Conservation (phyloP, 805 yeast species). For the Cyberlindnera subsufficiens region DNA sequence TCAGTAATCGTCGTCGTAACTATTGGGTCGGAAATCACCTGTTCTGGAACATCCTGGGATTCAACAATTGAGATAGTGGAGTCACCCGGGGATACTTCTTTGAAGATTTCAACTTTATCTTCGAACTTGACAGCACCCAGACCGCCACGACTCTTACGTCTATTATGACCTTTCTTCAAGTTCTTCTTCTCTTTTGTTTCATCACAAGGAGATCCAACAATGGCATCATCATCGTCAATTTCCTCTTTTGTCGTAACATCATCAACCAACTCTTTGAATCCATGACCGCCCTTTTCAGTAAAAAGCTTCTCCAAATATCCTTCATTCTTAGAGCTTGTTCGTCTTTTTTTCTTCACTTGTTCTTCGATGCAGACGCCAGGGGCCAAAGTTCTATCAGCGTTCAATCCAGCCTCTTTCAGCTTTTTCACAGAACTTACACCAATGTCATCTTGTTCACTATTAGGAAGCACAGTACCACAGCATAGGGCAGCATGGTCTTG, state of each 20-base stretch:
- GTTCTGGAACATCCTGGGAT: too few species aligned
- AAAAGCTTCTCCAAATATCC: constrained; percentile 15
- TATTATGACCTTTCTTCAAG: constrained; percentile 17
- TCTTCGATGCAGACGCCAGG: constrained; percentile 18
- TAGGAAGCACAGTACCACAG: constrained; percentile 54
- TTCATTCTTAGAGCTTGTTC: constrained; percentile 6
- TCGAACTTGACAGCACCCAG: constrained; percentile 21
- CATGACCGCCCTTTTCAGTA: constrained; percentile 4
- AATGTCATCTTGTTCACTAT: constrained; percentile 51
- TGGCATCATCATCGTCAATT: constrained; percentile 10
- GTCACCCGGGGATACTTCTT: constrained; percentile 6
- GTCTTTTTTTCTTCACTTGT: constrained; percentile 13
- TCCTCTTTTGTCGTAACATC: constrained; percentile 19
- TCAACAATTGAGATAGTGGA: too few species aligned
- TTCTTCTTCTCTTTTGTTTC: constrained; percentile 1
- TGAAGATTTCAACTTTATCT: constrained; percentile 9
- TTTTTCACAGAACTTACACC: constrained; percentile 34
- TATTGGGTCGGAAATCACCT: neutral
- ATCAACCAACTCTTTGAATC: constrained; percentile 16
- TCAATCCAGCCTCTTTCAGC: constrained; percentile 30
- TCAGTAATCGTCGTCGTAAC: neutral
- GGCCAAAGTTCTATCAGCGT: constrained; percentile 36
- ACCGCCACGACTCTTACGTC: constrained; percentile 24
- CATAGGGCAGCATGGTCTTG: constrained; percentile 70
- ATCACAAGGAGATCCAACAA: constrained; percentile 3